Base-by-base conservation (phyloP, 177 flowering plant species). In the Tripterygium wilfordii region DNA sequence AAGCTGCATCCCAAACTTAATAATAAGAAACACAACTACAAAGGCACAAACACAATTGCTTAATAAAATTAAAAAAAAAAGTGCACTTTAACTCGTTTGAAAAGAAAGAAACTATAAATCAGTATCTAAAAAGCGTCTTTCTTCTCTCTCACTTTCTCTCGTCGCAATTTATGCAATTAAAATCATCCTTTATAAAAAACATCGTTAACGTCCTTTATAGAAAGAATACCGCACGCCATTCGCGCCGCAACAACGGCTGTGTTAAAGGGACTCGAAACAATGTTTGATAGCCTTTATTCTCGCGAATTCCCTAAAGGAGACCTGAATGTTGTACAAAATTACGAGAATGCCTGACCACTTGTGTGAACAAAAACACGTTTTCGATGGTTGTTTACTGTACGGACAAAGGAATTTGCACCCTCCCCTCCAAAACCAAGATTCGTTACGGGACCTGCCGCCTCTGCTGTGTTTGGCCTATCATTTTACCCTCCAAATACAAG, bases 231-330 rank as follows among this genome's bases (percentile, higher is more conserved):
- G 33, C 33, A 30, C 33, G 33, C 33, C 12, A 30, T 42, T 60
- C 60, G 78, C 70, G 85, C 89, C 85, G 79, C 75, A 71, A 82
- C 69, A 55, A 50, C 71, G 75, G 73, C 78, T 53, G 65, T 22
- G 60, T 14, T 58, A 23, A 1, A 15, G 57, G 29, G 31, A 32
- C 5, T 35, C n/a, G n/a, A n/a, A n/a, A n/a, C n/a, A n/a, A n/a
- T n/a, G n/a, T n/a, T n/a, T 36, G 10, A 15, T n/a, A 8, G 15
- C 44, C 42, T 15, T 39, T 27, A 30, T 39, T 10, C 10, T 21
- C 21, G 16, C 37, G 17, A 49, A 36, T 20, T 24, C 19, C 23
- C 37, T 40, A 1, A 18, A n/a, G n/a, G n/a, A n/a, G n/a, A n/a
- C n/a, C n/a, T n/a, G n/a, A n/a, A n/a, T n/a, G n/a, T n/a, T n/a